Evolutionary conservation across 106 monocot genomes (phyloP).

Genomic region (Dendrobium huoshanense): DNA sequence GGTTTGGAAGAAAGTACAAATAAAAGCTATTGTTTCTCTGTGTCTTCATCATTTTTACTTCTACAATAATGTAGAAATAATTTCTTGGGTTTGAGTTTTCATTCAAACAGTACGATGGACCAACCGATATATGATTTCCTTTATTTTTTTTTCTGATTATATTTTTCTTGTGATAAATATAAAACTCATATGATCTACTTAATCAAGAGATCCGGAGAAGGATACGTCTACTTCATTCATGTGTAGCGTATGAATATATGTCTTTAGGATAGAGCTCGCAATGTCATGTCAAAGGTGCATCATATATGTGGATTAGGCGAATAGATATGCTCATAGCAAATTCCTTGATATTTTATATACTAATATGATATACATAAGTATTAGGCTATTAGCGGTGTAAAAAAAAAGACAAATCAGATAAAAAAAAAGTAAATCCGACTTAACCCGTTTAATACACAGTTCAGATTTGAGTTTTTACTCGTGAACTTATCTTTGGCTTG

Average conservation of each 20-base stretch:
- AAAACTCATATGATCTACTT: neutral
- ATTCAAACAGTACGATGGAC: constrained; percentile 11
- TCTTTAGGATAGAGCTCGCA: neutral
- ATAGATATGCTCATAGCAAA: no score
- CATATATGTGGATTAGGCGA: no score
- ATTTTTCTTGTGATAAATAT: no score
- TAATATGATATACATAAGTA: neutral
- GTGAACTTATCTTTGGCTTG: no score
- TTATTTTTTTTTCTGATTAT: no score
- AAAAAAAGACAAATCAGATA: no score
- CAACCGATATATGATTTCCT: neutral
- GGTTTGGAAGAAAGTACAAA: neutral
- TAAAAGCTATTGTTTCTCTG: neutral
- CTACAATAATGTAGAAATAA: constrained; percentile 14
- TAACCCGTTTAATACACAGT: no score
- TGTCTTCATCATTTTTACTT: constrained; percentile 9
- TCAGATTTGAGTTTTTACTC: no score
- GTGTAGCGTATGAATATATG: neutral
- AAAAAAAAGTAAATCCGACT: no score
- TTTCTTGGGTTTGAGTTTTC: constrained; percentile 13
- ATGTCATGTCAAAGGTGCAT: neutral
- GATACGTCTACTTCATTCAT: no score
- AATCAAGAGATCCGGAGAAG: neutral
- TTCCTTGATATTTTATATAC: neutral
- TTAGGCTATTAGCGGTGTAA: no score